Conservation (phyloP, 2,329 filamentous ascomycete genomes). For the Aspergillus aculeatinus region DNA sequence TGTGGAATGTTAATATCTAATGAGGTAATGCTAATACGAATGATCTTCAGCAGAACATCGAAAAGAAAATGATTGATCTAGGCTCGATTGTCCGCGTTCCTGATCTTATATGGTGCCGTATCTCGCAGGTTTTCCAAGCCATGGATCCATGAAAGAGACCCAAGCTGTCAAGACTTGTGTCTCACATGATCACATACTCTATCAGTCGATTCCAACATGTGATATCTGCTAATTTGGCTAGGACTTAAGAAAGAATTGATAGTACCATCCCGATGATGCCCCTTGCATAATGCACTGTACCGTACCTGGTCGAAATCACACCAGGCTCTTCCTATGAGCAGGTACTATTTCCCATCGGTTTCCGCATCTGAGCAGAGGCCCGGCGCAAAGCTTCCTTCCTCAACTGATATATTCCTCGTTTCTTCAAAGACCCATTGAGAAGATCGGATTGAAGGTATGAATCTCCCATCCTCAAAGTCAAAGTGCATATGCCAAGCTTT, state of each 20-base stretch:
- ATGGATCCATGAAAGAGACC: neutral
- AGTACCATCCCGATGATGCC: neutral
- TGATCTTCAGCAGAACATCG: neutral
- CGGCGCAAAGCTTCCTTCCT: too few species aligned
- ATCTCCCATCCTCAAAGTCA: neutral
- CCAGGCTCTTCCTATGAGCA: neutral
- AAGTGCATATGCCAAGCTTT: neutral
- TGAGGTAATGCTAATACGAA: neutral
- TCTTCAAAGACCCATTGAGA: too few species aligned
- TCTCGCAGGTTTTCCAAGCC: neutral
- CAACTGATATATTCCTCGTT: too few species aligned
- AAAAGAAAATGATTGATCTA: neutral
- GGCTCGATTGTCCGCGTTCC: neutral
- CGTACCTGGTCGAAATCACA: neutral
- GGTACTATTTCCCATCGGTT: too few species aligned
- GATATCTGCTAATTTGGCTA: neutral
- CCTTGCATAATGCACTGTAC: neutral
- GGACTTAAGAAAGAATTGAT: neutral
- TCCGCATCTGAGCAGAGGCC: too few species aligned
- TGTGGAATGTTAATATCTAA: neutral
- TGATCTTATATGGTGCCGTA: neutral
- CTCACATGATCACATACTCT: neutral
- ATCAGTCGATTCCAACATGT: neutral
- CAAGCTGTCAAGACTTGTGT: neutral
- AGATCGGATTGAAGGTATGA: neutral